Evolutionary conservation across 2,329 filamentous ascomycete species (phyloP).

Genomic region (Aureobasidium sp.): DNA sequence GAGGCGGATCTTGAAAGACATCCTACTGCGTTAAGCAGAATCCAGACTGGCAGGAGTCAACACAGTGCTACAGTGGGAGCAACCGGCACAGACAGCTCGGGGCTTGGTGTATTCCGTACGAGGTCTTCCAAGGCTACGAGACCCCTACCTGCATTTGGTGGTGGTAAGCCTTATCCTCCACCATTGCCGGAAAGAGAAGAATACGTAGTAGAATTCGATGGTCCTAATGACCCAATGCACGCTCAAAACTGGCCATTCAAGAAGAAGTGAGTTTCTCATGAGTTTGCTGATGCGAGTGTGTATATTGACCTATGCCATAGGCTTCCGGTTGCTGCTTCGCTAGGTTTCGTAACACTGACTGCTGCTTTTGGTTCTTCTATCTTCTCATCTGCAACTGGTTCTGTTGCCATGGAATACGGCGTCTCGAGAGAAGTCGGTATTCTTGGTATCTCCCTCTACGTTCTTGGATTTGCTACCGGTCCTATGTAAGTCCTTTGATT

Average conservation of each 20-base stretch:
- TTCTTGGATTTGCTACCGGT: slow-evolving; percentile 32
- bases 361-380: slow-evolving; percentile 56
- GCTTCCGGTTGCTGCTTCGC: slow-evolving; percentile 56
- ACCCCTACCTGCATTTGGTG: slow-evolving; percentile 63
- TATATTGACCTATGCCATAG: slow-evolving; percentile 29
- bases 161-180: slow-evolving; percentile 68
- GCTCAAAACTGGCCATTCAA: slow-evolving; percentile 77
- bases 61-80: slow-evolving; percentile 65
- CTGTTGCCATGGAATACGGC: slow-evolving; percentile 37
- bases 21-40: slow-evolving; percentile 62
- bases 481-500: slow-evolving; percentile 15
- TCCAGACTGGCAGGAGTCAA: slow-evolving; percentile 63
- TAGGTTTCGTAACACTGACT: slow-evolving; percentile 67
- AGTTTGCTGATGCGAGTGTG: slow-evolving; percentile 1
- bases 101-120: slow-evolving; percentile 28
- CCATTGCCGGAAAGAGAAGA: slow-evolving; percentile 62
- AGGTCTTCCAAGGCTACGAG: slow-evolving; percentile 43
- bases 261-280: slow-evolving; percentile 57
- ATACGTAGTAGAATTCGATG: slow-evolving; percentile 78
- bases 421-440: slow-evolving; percentile 35
- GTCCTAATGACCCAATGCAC: slow-evolving; percentile 64
- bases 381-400: slow-evolving; percentile 38
- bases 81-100: not conserved
- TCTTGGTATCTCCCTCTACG: slow-evolving; percentile 33
- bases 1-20: slow-evolving; percentile 53